phyloP scores from a whole-genome alignment of 805 yeast genomes.

The Saccharomycopsis sp. region DNA sequence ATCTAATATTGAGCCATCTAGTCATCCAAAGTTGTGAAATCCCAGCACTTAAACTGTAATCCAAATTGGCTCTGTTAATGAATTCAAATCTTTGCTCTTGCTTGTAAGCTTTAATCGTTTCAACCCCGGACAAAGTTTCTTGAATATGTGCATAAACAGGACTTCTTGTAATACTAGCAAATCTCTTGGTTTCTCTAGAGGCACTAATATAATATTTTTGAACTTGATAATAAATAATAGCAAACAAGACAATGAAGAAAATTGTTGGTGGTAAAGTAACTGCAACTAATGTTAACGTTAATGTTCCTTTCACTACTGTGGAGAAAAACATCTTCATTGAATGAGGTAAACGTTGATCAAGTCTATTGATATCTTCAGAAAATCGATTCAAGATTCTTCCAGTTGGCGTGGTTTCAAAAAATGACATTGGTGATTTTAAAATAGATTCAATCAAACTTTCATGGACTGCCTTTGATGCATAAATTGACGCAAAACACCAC shows the following conservation, averaged over 20 bases:
- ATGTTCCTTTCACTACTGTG: slow-evolving; percentile 36
- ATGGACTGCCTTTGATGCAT: slow-evolving; percentile 50
- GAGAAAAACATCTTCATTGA: slow-evolving; percentile 43
- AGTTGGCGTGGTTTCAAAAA: slow-evolving; percentile 77
- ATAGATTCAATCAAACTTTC: slow-evolving; percentile 49
- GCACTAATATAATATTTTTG: slow-evolving; percentile 64
- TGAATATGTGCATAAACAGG: slow-evolving; percentile 81
- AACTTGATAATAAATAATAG: slow-evolving; percentile 57
- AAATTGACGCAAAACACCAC: slow-evolving; percentile 47
- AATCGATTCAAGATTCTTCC: slow-evolving; percentile 81
- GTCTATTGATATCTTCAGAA: slow-evolving; percentile 51
- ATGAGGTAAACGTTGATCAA: slow-evolving; percentile 53
- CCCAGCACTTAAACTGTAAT: slow-evolving; percentile 41
- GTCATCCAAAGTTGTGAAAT: slow-evolving; percentile 31
- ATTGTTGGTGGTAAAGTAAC: slow-evolving; percentile 48
- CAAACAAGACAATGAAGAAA: slow-evolving; percentile 39
- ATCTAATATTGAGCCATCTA: slow-evolving; percentile 59
- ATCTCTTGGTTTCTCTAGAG: slow-evolving; percentile 72
- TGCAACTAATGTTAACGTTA: slow-evolving; percentile 48
- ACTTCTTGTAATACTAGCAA: slow-evolving; percentile 59
- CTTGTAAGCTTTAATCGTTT: slow-evolving; percentile 72
- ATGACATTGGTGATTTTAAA: slow-evolving; percentile 72
- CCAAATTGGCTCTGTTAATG: slow-evolving; percentile 44
- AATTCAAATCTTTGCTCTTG: slow-evolving; percentile 56
- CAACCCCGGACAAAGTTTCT: slow-evolving; percentile 71